phyloP scores from a whole-genome alignment of 352 stramenopile genomes.

The Labyrinthula sp. region DNA sequence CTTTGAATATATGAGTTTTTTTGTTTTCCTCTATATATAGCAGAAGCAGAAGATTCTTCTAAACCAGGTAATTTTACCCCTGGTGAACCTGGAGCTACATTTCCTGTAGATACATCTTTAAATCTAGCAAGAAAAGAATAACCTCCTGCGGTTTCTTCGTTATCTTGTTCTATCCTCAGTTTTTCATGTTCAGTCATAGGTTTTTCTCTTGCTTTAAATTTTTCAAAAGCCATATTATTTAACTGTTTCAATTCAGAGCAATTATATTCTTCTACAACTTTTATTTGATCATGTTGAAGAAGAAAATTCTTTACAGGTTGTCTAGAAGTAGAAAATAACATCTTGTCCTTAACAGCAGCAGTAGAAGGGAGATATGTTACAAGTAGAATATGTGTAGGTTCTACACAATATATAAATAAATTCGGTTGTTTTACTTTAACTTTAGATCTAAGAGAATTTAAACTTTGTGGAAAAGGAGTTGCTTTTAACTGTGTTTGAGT shows the following conservation, averaged over 20 bases:
- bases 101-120: too few relatives aligned
- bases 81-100: too few relatives aligned
- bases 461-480: too few relatives aligned
- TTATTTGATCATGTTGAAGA: background rate
- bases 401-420: too few relatives aligned
- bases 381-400: constrained; percentile 19
- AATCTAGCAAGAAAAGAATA: constrained; percentile 18
- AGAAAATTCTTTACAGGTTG: constrained; percentile 9
- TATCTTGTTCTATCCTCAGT: constrained; percentile 11
- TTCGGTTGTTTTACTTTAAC: too few relatives aligned
- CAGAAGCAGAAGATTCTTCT: too few relatives aligned
- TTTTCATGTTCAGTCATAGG: constrained; percentile 22
- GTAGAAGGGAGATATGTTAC: constrained; percentile 18
- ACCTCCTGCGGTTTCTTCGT: constrained; percentile 12
- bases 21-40: too few relatives aligned
- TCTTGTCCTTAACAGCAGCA: constrained; percentile 4
- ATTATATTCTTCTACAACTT: constrained; percentile 25
- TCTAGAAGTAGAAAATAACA: constrained; percentile 23
- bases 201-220: constrained; percentile 4
- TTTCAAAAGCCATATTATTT: constrained; percentile 9
- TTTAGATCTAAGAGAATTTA: too few relatives aligned
- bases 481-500: too few relatives aligned
- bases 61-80: too few relatives aligned
- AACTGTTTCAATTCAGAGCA: constrained; percentile 3
- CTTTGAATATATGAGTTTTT: too few relatives aligned